Evolutionary conservation across 2,329 filamentous ascomycete genomes (phyloP).

Genomic region (Fusarium verticillioides): DNA sequence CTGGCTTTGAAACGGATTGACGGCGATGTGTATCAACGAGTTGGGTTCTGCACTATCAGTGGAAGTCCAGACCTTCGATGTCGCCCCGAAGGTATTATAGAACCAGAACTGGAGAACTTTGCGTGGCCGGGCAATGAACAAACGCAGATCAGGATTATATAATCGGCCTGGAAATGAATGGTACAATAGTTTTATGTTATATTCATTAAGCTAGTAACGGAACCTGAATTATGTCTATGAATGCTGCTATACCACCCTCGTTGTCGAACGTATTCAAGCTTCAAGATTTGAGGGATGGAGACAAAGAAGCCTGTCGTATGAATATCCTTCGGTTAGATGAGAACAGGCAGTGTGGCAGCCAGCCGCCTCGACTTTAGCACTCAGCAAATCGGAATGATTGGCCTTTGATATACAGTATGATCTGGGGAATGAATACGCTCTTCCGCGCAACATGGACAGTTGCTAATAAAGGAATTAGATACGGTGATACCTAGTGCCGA

Average conservation of each 20-base stretch:
- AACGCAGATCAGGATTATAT: neutral
- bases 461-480: neutral
- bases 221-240: rapidly evolving
- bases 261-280: no score
- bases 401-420: no score
- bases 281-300: no score
- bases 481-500: rapidly evolving
- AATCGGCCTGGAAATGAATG: rapidly evolving
- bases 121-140: neutral
- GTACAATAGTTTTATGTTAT: rapidly evolving
- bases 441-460: no score
- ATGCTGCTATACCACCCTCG: rapidly evolving
- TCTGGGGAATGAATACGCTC: no score
- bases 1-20: neutral
- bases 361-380: no score
- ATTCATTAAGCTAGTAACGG: neutral
- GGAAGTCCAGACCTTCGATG: rapidly evolving
- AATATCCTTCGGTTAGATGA: no score
- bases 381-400: no score
- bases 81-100: rapidly evolving
- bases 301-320: no score
- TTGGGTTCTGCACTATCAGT: neutral
- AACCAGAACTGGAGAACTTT: no score
- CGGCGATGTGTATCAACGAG: neutral
- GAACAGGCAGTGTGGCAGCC: no score